phyloP scores from a whole-genome alignment of 2,329 filamentous ascomycete genomes.

The Erysiphe neolycopersici region DNA sequence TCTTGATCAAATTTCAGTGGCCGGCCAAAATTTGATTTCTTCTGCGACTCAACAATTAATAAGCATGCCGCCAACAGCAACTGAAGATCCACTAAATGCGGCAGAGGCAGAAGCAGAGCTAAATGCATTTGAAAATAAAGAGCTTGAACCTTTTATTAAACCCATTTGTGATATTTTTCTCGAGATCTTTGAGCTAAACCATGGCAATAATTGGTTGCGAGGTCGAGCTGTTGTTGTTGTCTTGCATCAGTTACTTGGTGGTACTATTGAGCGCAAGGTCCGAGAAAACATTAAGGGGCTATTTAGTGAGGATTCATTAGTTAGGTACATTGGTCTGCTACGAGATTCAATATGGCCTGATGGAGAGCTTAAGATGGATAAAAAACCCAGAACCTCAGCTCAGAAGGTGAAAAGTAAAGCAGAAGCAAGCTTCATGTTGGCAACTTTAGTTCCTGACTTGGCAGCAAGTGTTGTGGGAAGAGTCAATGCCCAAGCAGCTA shows the following conservation, averaged over 20 bases:
- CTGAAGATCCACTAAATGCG: constrained; percentile 23
- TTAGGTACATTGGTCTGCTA: constrained; percentile 49
- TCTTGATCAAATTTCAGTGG: constrained; percentile 74
- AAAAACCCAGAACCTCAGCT: constrained; percentile 30
- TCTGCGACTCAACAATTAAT: constrained; percentile 41
- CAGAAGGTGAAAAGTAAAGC: constrained; percentile 61
- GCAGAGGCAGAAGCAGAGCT: constrained; percentile 83
- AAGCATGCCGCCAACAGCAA: constrained; percentile 24
- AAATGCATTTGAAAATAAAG: constrained; percentile 71
- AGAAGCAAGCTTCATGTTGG: constrained; percentile 72
- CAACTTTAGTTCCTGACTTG: constrained; percentile 70
- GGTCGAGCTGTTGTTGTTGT: constrained; percentile 90
- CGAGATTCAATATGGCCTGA: constrained; percentile 59
- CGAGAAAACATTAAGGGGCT: constrained; percentile 55
- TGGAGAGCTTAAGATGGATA: constrained; percentile 25
- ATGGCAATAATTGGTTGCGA: constrained; percentile 89
- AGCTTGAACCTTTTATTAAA: constrained; percentile 87
- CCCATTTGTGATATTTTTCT: constrained; percentile 96
- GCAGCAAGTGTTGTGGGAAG: constrained; percentile 82
- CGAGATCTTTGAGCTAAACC: constrained; percentile 81
- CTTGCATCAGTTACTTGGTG: constrained; percentile 78
- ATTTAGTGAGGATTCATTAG: constrained; percentile 50
- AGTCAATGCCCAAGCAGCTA: constrained; percentile 73
- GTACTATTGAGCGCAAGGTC: constrained; percentile 87
- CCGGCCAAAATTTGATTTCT: constrained; percentile 72